Conservation (phyloP, 768 basidiomycete genomes). For the Clitopilus hobsonii region DNA sequence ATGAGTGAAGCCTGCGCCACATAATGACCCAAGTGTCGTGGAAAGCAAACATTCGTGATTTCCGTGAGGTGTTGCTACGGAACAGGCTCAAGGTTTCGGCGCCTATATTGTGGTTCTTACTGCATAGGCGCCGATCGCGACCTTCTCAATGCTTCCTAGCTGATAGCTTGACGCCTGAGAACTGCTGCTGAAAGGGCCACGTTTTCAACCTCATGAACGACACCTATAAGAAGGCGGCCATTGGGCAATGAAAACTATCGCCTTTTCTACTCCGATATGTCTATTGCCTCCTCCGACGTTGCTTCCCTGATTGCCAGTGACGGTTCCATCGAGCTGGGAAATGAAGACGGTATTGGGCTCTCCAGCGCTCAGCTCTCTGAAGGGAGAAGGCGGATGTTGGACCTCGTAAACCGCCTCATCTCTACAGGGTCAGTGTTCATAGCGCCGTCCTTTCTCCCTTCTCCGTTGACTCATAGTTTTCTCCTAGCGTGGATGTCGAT, state of each 20-base stretch:
- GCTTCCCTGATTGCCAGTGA: not conserved
- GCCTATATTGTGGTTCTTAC: too few relatives aligned
- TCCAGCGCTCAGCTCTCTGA: slow-evolving; percentile 39
- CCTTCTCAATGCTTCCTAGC: too few relatives aligned
- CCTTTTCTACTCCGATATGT: too few relatives aligned
- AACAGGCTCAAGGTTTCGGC: too few relatives aligned
- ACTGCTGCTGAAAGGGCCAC: not conserved
- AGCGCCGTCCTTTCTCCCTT: not conserved
- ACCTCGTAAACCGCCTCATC: slow-evolving; percentile 55
- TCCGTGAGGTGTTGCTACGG: too few relatives aligned
- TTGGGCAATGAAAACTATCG: too few relatives aligned
- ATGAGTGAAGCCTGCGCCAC: too few relatives aligned
- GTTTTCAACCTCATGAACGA: slow-evolving; percentile 2
- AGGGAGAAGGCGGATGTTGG: slow-evolving; percentile 46
- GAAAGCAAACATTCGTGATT: too few relatives aligned
- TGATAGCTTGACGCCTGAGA: too few relatives aligned
- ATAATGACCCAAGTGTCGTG: too few relatives aligned
- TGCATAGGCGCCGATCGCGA: not conserved
- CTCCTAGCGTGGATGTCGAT: slow-evolving; percentile 59
- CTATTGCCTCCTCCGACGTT: too few relatives aligned
- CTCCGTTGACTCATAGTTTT: not conserved
- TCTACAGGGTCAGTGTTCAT: slow-evolving; percentile 47
- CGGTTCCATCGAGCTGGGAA: not conserved
- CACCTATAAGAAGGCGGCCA: too few relatives aligned
- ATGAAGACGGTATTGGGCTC: slow-evolving; percentile 40